Evolutionary conservation across 2,329 filamentous ascomycete species (phyloP), one percentile per base, ranked within the genome.

Genomic region (Hypoxylon sp.): DNA sequence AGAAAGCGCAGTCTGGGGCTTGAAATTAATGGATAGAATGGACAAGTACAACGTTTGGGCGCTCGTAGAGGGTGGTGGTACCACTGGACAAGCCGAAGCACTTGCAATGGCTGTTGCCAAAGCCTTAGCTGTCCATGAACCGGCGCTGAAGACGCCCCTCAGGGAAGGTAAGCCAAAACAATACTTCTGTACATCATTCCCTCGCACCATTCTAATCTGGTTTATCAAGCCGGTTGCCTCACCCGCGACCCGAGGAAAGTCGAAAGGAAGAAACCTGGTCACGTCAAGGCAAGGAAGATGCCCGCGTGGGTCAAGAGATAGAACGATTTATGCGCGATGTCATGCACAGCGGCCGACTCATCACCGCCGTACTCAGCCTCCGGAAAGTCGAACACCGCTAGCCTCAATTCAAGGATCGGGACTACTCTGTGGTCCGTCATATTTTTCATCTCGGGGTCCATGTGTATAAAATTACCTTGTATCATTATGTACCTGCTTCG

Each of bases 31-130:
- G 22, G 84, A 91, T 44, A 85, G 96, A 68, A 80, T 97, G 69
- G 93, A 97, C 83, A 98, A 97, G 80, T 99, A 99, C 84, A 99
- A 99, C 75, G 88, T 97, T 2, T 99, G 93, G 90, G 94, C 90
- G 55, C 80, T 92, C 51, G 92, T 93, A 2, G 85, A 87, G 63
- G 96, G 96, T 59, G 96, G 96, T 70, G 96, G 96, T 72, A 91
- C 92, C 49, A 99, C 96, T 51, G 96, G 96, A 2, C 96, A 99
- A 80, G 95, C 96, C 6, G 96, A 99, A 80, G 94, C 96, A 32
- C 87, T 98, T 74, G 96, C 95, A 42, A 80, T 99, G 80, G 96
- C 93, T 18, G 86, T 98, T 76, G 91, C 92, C 60, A 96, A 95
- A 79, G 95, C 92, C 20, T 82, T 99, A 77, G 78, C 97, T 78